These are phyloP conservation scores for Neonectria punicea DNA, from an alignment of 2,329 filamentous ascomycete species.

Conservation along the genomic window DNA sequence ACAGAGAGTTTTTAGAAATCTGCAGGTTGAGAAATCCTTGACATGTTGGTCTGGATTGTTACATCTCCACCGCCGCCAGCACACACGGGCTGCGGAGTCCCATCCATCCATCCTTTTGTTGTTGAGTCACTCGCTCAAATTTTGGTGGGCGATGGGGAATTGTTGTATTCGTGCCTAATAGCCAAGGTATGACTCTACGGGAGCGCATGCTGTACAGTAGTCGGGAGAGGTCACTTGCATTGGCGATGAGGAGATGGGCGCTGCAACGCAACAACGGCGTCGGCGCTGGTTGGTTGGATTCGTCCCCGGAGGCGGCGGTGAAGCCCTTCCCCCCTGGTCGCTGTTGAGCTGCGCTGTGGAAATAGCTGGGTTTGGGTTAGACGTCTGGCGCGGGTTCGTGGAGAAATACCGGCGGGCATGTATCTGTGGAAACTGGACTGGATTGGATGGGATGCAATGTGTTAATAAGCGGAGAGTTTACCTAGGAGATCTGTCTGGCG, in stretches of 20 bases:
- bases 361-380: conserved; percentile 11
- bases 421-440: too few species aligned
- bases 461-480: background rate
- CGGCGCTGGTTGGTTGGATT: background rate
- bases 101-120: background rate
- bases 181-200: conserved; percentile 8
- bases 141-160: conserved; percentile 2
- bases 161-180: background rate
- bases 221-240: conserved; percentile 11
- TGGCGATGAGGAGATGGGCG: background rate
- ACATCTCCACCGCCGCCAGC: conserved; percentile 1
- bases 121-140: conserved; percentile 23
- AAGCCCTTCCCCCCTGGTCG: background rate
- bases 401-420: background rate
- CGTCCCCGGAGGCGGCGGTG: background rate
- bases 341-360: conserved; percentile 2
- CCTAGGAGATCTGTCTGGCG: background rate
- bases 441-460: background rate
- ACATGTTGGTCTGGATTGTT: background rate
- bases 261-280: conserved; percentile 2
- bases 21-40: background rate
- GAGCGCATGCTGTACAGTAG: conserved; percentile 4
- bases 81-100: conserved; percentile 7
- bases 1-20: background rate
- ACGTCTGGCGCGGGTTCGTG: background rate